Evolutionary conservation across 768 basidiomycete species (phyloP).

Genomic region (Phlebiopsis gigantea): DNA sequence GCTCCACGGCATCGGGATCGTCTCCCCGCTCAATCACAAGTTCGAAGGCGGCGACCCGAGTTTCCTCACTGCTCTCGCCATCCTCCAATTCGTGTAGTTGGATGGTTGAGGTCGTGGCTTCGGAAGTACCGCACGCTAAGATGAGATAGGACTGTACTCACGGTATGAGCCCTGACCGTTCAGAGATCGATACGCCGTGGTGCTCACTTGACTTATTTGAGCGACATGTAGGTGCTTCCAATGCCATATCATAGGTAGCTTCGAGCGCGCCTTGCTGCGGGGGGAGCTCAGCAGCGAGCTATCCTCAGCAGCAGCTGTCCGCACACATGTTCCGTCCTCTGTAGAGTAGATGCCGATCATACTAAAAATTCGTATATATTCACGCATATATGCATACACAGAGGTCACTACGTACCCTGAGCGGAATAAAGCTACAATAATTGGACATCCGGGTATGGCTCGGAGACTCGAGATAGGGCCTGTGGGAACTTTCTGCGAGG

Average conservation of each 20-base stretch:
- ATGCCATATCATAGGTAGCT: slow-evolving; percentile 24
- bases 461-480: slow-evolving; percentile 40
- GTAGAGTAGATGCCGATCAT: slow-evolving; percentile 48
- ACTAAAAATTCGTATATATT: slow-evolving; percentile 29
- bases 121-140: slow-evolving; percentile 41
- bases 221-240: slow-evolving; percentile 30
- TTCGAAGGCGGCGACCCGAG: slow-evolving; percentile 37
- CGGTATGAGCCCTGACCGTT: slow-evolving; percentile 3
- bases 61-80: slow-evolving; percentile 28
- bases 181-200: background rate
- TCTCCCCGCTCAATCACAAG: slow-evolving; percentile 25
- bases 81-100: slow-evolving; percentile 16
- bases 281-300: slow-evolving; percentile 21
- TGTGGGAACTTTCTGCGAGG: slow-evolving; percentile 37
- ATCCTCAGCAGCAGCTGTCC: slow-evolving; percentile 27
- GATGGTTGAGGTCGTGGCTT: slow-evolving; percentile 26
- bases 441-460: slow-evolving; percentile 22
- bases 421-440: slow-evolving; percentile 46
- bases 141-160: slow-evolving; percentile 28
- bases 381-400: background rate
- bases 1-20: slow-evolving; percentile 29
- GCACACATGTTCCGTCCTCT: slow-evolving; percentile 42
- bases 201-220: slow-evolving; percentile 24
- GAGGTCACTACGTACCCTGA: slow-evolving; percentile 46
- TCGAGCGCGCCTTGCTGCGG: slow-evolving; percentile 28